phyloP scores from a whole-genome alignment of 2,329 filamentous ascomycete species.

The Colletotrichum falcatum region DNA sequence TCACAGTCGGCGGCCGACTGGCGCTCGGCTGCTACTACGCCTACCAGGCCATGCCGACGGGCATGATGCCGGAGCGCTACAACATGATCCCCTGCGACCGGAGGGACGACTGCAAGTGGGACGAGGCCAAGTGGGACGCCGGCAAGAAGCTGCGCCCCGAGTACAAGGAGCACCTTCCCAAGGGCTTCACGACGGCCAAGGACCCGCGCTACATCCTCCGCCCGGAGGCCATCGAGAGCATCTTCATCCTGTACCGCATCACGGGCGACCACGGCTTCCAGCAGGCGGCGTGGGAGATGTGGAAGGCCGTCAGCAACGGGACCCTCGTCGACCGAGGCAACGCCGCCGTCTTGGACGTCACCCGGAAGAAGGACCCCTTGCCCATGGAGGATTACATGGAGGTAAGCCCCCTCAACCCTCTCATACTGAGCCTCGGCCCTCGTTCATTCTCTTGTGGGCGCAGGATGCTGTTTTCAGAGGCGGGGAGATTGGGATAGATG shows the following conservation, averaged over 20 bases:
- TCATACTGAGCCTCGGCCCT: no score
- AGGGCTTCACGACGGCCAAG: conserved; percentile 72
- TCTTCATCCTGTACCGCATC: conserved; percentile 66
- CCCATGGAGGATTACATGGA: conserved; percentile 56
- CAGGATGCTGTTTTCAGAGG: neutral
- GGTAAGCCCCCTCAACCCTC: conserved; percentile 35
- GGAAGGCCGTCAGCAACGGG: conserved; percentile 58
- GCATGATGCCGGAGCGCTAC: conserved; percentile 66
- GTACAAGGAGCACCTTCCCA: conserved; percentile 48
- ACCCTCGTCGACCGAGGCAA: conserved; percentile 62
- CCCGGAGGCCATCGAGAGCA: conserved; percentile 64
- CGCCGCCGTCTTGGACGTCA: conserved; percentile 63
- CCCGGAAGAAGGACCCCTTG: conserved; percentile 58
- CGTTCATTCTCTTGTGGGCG: neutral
- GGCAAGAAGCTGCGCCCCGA: conserved; percentile 47
- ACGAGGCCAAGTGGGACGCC: conserved; percentile 44
- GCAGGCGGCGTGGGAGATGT: conserved; percentile 67
- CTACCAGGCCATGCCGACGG: conserved; percentile 60
- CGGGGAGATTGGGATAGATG: conserved; percentile 15
- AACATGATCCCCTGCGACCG: conserved; percentile 55
- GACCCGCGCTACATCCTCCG: conserved; percentile 65
- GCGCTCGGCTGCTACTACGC: conserved; percentile 64
- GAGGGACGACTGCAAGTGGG: conserved; percentile 60
- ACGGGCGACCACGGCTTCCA: conserved; percentile 61
- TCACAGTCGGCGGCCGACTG: conserved; percentile 58